phyloP scores from a whole-genome alignment of 495 filamentous ascomycete species.

The Penicillium ucsense region DNA sequence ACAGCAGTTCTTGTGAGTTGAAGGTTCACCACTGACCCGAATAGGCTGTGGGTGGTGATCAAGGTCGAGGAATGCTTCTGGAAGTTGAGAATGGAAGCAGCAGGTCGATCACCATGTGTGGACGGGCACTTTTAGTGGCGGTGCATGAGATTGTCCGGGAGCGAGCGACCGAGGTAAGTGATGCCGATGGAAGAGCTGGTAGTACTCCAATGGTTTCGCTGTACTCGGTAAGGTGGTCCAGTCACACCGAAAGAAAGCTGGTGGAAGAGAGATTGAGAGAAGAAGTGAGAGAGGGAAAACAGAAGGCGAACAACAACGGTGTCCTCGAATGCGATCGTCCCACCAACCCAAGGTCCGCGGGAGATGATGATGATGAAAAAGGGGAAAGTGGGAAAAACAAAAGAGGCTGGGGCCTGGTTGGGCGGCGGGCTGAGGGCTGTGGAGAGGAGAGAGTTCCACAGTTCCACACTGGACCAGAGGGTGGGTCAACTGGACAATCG shows the following conservation, averaged over 20 bases:
- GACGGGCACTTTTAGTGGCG: constrained; percentile 1
- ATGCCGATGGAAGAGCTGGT: background rate
- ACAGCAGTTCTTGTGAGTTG: no score
- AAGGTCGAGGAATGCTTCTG: constrained; percentile 16
- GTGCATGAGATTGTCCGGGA: background rate
- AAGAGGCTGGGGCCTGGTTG: constrained; percentile 19
- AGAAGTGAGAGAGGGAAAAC: background rate
- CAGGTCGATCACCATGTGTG: constrained; percentile 4
- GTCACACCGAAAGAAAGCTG: no score
- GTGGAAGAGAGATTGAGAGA: background rate
- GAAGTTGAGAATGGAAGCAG: constrained; percentile 8
- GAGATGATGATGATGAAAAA: constrained; percentile 2
- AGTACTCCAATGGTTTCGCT: no score
- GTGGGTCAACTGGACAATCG: no score
- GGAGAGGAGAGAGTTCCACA: background rate
- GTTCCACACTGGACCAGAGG: background rate
- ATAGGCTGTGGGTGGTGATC: no score
- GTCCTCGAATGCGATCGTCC: no score
- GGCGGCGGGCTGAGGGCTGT: background rate
- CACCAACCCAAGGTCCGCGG: background rate
- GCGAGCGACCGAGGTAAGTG: background rate
- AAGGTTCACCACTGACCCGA: no score
- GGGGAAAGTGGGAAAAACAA: constrained; percentile 9
- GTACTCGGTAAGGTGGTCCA: no score
- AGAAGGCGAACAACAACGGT: background rate